These are phyloP conservation scores for Hymenoscyphus infarciens DNA, from an alignment of 2,329 filamentous ascomycete genomes.

Conservation along the genomic window DNA sequence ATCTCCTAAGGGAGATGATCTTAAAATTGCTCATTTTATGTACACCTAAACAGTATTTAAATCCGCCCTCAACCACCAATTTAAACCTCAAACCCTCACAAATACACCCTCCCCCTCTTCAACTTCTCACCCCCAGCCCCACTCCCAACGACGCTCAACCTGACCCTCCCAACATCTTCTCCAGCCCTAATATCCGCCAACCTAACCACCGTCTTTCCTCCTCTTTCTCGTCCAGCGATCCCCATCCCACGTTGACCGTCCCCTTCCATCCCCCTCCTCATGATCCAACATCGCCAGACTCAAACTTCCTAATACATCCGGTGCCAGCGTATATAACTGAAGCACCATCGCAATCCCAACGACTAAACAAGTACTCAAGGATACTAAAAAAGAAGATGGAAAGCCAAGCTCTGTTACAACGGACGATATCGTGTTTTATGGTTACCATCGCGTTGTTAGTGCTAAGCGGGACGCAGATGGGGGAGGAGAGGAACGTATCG, in stretches of 20 bases:
- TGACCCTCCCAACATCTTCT: background rate
- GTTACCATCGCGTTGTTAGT: background rate
- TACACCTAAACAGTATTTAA: background rate
- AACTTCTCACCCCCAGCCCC: background rate
- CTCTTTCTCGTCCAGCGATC: background rate
- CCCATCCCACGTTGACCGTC: background rate
- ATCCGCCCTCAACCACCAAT: background rate
- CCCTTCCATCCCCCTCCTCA: background rate
- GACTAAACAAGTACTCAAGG: background rate
- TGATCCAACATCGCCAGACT: background rate
- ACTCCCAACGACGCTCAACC: background rate
- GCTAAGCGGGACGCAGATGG: background rate
- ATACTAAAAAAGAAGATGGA: background rate
- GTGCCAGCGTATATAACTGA: background rate
- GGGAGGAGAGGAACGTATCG: background rate
- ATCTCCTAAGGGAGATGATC: no score
- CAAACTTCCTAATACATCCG: background rate
- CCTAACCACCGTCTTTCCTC: background rate
- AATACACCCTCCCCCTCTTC: background rate
- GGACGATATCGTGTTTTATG: background rate
- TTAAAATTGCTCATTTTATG: no score
- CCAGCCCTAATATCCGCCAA: background rate
- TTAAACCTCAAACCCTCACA: background rate
- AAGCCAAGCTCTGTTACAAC: background rate
- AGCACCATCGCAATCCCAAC: background rate